phyloP scores from a whole-genome alignment of 305 asterid species.

The Fraxinus angustifolia region DNA sequence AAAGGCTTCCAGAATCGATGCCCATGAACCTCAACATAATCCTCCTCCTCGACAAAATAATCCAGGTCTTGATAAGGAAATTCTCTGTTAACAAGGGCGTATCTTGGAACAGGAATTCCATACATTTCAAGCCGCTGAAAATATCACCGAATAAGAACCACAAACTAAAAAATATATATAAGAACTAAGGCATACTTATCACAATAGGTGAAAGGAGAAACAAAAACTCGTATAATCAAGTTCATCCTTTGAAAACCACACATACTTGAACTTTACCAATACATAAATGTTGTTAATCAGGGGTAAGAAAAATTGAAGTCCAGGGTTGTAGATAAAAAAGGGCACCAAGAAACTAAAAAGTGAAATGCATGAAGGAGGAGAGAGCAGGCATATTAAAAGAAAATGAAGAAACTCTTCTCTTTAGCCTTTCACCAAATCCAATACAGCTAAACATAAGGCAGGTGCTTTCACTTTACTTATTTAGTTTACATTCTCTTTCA shows the following conservation, averaged over 20 bases:
- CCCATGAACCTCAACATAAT: slow-evolving; percentile 87
- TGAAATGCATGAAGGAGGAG: neutral
- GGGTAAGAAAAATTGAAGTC: neutral
- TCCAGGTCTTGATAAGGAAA: slow-evolving; percentile 74
- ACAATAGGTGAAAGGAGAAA: neutral
- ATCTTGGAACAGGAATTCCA: slow-evolving; percentile 89
- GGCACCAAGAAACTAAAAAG: neutral
- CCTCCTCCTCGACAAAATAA: slow-evolving; percentile 88
- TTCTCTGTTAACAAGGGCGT: slow-evolving; percentile 86
- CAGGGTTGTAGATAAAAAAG: neutral
- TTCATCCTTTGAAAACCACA: neutral
- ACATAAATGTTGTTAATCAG: neutral
- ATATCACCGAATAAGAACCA: slow-evolving; percentile 21
- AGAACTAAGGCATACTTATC: neutral
- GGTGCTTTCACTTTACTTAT: neutral
- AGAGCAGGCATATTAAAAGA: neutral
- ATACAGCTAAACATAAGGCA: neutral
- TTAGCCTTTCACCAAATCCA: neutral
- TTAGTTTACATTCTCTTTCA: neutral
- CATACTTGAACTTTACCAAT: neutral
- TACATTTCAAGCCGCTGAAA: slow-evolving; percentile 78
- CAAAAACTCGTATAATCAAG: neutral
- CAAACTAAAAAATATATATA: neutral
- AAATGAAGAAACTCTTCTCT: neutral
- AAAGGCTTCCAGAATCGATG: slow-evolving; percentile 88